Percentiles rank a stretch among this genome's conserved stretches.
Evolutionary conservation across 2,329 filamentous ascomycete species (phyloP).

Genomic region (Aspergillus glaucus): DNA sequence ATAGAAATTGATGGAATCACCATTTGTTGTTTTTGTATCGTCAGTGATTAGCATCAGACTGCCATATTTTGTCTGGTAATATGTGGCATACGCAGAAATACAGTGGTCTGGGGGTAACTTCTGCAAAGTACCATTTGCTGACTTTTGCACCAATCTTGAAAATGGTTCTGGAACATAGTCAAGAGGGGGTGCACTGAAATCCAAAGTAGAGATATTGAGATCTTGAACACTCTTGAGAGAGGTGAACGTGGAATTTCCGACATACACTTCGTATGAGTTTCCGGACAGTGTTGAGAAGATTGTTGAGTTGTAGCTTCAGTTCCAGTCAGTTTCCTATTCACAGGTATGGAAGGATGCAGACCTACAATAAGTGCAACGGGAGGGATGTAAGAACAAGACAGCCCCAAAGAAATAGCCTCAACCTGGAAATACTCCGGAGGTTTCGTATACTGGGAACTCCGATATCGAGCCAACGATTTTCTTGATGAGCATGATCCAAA

Average conservation of each 20-base stretch:
- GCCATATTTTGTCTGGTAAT: too few relatives aligned
- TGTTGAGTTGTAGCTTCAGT: conserved; percentile 12
- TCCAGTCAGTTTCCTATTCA: background rate
- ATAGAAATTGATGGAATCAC: too few relatives aligned
- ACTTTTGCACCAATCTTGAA: too few relatives aligned
- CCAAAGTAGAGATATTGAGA: too few relatives aligned
- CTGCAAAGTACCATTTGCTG: too few relatives aligned
- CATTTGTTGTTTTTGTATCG: too few relatives aligned
- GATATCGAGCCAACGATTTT: conserved; percentile 18
- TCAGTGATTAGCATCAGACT: too few relatives aligned
- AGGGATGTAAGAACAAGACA: conserved; percentile 6
- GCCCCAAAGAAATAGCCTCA: conserved; percentile 5
- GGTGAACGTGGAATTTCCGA: conserved; percentile 4
- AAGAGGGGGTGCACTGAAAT: too few relatives aligned
- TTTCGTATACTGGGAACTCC: conserved; percentile 24
- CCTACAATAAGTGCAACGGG: conserved; percentile 12
- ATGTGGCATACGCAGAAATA: too few relatives aligned
- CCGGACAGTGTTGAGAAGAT: conserved; percentile 13
- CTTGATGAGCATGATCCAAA: too few relatives aligned
- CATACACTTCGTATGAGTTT: conserved; percentile 12
- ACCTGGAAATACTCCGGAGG: conserved; percentile 12
- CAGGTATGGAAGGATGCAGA: background rate
- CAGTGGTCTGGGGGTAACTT: too few relatives aligned
- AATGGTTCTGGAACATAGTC: too few relatives aligned
- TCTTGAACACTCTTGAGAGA: background rate